Evolutionary conservation across 176 grass and related monocot genomes (phyloP).

Genomic region (Oryza rufipogon): DNA sequence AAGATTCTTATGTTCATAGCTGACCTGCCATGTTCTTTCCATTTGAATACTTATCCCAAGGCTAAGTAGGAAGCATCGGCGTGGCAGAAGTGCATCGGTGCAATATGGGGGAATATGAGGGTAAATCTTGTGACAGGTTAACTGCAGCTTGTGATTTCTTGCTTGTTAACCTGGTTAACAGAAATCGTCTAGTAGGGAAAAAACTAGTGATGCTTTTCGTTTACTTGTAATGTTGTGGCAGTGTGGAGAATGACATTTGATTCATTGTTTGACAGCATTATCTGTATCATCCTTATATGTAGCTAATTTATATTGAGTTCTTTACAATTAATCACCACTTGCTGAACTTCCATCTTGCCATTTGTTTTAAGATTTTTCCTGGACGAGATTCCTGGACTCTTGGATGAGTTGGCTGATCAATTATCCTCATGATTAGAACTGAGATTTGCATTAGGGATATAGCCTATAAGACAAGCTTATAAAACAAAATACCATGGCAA

Average conservation of each 20-base stretch:
- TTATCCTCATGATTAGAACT: not conserved
- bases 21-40: constrained; percentile 36
- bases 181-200: constrained; percentile 32
- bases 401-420: too few species aligned
- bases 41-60: not conserved
- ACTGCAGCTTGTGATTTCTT: constrained; percentile 23
- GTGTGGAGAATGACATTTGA: constrained; percentile 25
- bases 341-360: not conserved
- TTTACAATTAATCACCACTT: not conserved
- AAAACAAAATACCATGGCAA: too few species aligned
- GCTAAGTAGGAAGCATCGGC: not conserved
- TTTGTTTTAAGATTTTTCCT: not conserved
- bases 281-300: constrained; percentile 1
- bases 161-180: constrained; percentile 33
- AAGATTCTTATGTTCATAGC: constrained; percentile 47
- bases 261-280: constrained; percentile 36
- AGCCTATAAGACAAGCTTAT: too few species aligned
- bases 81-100: not conserved
- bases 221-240: constrained; percentile 13
- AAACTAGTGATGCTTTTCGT: constrained; percentile 6
- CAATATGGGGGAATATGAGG: constrained; percentile 5
- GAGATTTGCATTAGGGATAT: not conserved
- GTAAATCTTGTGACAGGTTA: constrained; percentile 3
- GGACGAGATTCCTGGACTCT: too few species aligned
- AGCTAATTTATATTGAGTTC: not conserved